phyloP scores from a whole-genome alignment of 768 basidiomycete genomes.

The Rhodocollybia butyracea region DNA sequence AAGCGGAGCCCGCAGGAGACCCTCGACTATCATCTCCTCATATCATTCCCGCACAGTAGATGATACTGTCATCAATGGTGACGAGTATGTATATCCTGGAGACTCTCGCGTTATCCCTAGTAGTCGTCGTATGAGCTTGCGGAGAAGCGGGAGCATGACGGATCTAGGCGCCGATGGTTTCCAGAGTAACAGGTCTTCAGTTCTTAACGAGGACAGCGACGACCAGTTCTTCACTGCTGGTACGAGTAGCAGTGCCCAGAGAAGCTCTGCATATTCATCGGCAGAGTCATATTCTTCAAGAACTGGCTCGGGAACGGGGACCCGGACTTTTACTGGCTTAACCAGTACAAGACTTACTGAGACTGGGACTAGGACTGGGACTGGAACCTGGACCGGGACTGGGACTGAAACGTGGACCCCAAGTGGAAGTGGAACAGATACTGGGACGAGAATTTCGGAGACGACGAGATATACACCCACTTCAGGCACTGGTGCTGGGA shows the following conservation, averaged over 20 bases:
- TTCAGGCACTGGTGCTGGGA: constrained; percentile 10
- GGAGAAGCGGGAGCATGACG: constrained; percentile 71
- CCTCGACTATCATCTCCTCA: constrained; percentile 51
- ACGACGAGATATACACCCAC: constrained; percentile 4
- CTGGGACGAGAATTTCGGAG: constrained; percentile 1
- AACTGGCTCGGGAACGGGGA: neutral
- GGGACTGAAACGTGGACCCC: neutral
- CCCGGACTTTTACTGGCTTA: constrained; percentile 7
- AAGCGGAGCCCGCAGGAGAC: constrained; percentile 20
- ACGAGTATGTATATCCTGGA: constrained; percentile 67
- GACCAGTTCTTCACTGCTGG: constrained; percentile 6
- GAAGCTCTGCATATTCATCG: constrained; percentile 9
- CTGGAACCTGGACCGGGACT: constrained; percentile 5
- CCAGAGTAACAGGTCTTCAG: constrained; percentile 1
- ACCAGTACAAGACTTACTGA: constrained; percentile 2
- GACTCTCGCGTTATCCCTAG: constrained; percentile 72
- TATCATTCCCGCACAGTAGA: constrained; percentile 69
- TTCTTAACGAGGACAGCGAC: neutral
- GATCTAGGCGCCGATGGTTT: constrained; percentile 59
- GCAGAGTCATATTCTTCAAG: constrained; percentile 3
- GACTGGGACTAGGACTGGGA: neutral
- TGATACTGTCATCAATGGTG: constrained; percentile 64
- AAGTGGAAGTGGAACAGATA: neutral
- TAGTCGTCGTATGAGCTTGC: constrained; percentile 48
- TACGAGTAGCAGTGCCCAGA: neutral